A percentile compares a stretch with the other conserved stretches of the same genome.
Conservation (phyloP, 805 yeast species). For the Candida arabinofermentans region DNA sequence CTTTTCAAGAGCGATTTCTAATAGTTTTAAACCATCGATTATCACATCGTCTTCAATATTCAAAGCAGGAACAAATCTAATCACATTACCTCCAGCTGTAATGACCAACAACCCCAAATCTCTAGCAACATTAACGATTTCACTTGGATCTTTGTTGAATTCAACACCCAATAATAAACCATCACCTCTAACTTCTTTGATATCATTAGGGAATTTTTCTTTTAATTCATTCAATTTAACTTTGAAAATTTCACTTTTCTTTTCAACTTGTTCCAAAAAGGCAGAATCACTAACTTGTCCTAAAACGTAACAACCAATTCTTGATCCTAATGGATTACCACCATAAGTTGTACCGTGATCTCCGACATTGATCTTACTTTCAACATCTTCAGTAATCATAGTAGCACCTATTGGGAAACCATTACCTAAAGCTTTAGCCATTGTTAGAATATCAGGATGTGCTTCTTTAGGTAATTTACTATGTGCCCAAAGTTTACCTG, state of each 20-base stretch:
- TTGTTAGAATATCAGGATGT: constrained; percentile 90
- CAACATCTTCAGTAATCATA: constrained; percentile 77
- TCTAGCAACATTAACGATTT: constrained; percentile 65
- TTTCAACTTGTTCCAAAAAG: constrained; percentile 57
- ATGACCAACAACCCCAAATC: constrained; percentile 79
- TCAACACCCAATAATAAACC: constrained; percentile 87
- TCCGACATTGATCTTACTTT: constrained; percentile 70
- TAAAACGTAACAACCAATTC: constrained; percentile 75
- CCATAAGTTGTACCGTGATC: constrained; percentile 99
- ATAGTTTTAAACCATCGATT: constrained; percentile 65
- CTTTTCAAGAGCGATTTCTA: constrained; percentile 50
- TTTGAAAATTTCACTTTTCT: constrained; percentile 55
- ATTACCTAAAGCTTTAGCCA: constrained; percentile 95
- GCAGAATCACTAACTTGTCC: constrained; percentile 56
- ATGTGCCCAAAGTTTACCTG: constrained; percentile 95
- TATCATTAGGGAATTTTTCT: constrained; percentile 53
- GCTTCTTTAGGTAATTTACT: constrained; percentile 67
- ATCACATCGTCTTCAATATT: constrained; percentile 71
- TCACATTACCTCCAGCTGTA: constrained; percentile 88
- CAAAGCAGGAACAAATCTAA: constrained; percentile 90
- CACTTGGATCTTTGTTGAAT: constrained; percentile 59
- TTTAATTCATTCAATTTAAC: constrained; percentile 47
- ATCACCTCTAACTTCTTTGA: constrained; percentile 75
- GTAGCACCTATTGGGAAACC: constrained; percentile 97
- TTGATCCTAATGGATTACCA: constrained; percentile 90